phyloP scores from a whole-genome alignment of 495 filamentous ascomycete genomes.

The Letharia lupina region DNA sequence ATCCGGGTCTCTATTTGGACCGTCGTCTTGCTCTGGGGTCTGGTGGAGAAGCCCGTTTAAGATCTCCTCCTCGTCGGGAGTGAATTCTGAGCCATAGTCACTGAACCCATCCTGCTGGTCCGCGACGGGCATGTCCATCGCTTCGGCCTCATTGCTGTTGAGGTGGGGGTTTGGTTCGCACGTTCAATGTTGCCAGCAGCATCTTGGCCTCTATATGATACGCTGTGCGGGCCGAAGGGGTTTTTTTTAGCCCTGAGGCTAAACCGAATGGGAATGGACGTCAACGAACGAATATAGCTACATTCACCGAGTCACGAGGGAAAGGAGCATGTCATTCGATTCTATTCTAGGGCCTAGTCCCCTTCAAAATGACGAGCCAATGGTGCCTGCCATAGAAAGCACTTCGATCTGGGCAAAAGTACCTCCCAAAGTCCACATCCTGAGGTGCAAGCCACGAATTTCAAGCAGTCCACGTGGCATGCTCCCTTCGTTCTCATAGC shows the following conservation, averaged over 20 bases:
- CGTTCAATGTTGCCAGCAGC: not conserved
- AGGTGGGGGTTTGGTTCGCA: not conserved
- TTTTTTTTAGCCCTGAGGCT: not conserved
- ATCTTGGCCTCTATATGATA: too few species aligned
- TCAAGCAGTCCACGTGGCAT: not conserved
- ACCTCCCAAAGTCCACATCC: not conserved
- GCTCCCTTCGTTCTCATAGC: not conserved
- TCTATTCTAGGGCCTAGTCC: not conserved
- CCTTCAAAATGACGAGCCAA: not conserved
- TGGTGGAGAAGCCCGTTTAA: slow-evolving; percentile 39
- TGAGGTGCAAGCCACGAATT: not conserved
- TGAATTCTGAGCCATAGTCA: slow-evolving; percentile 70
- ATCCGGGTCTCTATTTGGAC: slow-evolving; percentile 8
- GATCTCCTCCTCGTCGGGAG: slow-evolving; percentile 51
- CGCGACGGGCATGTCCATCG: slow-evolving; percentile 4
- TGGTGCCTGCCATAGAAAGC: not conserved
- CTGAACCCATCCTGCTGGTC: slow-evolving; percentile 35
- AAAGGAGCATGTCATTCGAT: too few species aligned
- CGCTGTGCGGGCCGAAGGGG: not conserved
- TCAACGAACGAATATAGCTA: not conserved
- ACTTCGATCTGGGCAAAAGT: not conserved
- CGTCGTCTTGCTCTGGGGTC: slow-evolving; percentile 25
- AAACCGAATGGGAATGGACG: not conserved
- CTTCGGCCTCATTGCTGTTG: not conserved
- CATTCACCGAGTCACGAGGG: too few species aligned